phyloP scores from a whole-genome alignment of 2,329 filamentous ascomycete species.

The Amesomyces nigricolor region DNA sequence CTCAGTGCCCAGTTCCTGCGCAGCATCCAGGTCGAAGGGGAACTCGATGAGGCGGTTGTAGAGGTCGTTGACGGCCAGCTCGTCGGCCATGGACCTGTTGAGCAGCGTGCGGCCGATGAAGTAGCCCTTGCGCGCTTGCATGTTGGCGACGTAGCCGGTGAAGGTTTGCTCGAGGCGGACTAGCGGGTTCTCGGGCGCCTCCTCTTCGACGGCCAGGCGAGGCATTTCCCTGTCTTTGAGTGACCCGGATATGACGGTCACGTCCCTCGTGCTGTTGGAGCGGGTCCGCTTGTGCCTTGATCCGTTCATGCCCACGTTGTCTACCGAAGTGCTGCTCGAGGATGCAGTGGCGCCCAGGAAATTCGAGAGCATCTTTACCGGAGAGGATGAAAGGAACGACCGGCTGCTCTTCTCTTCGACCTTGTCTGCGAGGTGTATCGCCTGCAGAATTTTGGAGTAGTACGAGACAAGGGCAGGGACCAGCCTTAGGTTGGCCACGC shows the following conservation, averaged over 20 bases:
- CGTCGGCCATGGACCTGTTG: slow-evolving; percentile 64
- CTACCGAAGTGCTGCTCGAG: slow-evolving; percentile 36
- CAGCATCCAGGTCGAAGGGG: slow-evolving; percentile 69
- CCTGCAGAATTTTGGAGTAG: slow-evolving; percentile 70
- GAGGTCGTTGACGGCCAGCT: slow-evolving; percentile 77
- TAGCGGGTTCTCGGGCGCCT: slow-evolving; percentile 57
- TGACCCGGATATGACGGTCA: slow-evolving; percentile 49
- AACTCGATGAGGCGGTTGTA: slow-evolving; percentile 86
- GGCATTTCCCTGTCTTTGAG: slow-evolving; percentile 44
- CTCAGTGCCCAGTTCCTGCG: slow-evolving; percentile 71
- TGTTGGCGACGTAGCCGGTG: slow-evolving; percentile 71
- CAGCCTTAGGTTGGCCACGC: slow-evolving; percentile 58
- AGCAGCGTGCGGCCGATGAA: slow-evolving; percentile 74
- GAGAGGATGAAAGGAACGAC: slow-evolving; percentile 72
- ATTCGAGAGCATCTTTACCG: slow-evolving; percentile 83
- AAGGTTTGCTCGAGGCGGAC: slow-evolving; percentile 78
- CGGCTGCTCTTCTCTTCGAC: slow-evolving; percentile 52
- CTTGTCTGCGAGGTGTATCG: slow-evolving; percentile 58
- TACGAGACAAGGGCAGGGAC: slow-evolving; percentile 67
- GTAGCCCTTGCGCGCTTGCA: slow-evolving; percentile 81
- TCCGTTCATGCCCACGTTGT: slow-evolving; percentile 25
- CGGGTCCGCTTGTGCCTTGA: slow-evolving; percentile 40
- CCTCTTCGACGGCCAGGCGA: slow-evolving; percentile 43
- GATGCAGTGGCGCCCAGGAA: slow-evolving; percentile 56
- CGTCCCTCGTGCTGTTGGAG: slow-evolving; percentile 43